A percentile compares a stretch with the other conserved stretches of the same genome.
Evolutionary conservation across 441 rosid species (phyloP).

Genomic region (Gossypium schwendimanii): DNA sequence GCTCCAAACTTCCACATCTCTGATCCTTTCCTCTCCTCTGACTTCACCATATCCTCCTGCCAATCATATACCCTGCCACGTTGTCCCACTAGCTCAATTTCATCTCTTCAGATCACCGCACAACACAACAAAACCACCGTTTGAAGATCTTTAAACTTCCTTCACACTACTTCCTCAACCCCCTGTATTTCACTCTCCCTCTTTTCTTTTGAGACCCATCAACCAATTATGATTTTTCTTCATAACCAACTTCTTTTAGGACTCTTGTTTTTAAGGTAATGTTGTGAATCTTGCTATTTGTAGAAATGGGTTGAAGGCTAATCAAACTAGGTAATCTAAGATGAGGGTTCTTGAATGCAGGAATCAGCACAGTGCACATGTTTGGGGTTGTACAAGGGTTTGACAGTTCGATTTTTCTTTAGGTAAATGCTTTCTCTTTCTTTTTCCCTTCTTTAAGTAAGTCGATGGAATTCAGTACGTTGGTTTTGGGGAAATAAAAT

Average conservation of each 20-base stretch:
- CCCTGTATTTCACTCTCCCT: not conserved
- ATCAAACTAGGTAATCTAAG: constrained; percentile 17
- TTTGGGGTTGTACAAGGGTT: constrained; percentile 6
- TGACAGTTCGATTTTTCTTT: not conserved
- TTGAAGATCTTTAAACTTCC: not conserved
- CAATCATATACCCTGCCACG: not conserved
- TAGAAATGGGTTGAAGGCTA: constrained; percentile 16
- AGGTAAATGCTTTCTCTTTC: constrained; percentile 13
- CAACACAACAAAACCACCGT: not conserved
- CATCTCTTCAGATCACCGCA: not conserved
- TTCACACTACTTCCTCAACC: not conserved
- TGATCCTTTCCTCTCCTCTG: not conserved
- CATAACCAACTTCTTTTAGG: constrained; percentile 10
- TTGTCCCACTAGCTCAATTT: not conserved
- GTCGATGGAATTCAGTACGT: constrained; percentile 7
- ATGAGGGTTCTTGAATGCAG: constrained; percentile 23
- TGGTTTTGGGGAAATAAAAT: not conserved
- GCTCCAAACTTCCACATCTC: not conserved
- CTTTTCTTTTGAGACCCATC: constrained; percentile 11
- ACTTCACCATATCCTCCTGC: not conserved
- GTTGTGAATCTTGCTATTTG: constrained; percentile 15
- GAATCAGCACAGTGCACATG: not conserved
- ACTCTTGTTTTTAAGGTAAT: not conserved
- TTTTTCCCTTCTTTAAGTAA: constrained; percentile 5
- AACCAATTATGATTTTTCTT: constrained; percentile 14